phyloP scores from a whole-genome alignment of 1,139 yeast species.

The Taphrina flavorubra region DNA sequence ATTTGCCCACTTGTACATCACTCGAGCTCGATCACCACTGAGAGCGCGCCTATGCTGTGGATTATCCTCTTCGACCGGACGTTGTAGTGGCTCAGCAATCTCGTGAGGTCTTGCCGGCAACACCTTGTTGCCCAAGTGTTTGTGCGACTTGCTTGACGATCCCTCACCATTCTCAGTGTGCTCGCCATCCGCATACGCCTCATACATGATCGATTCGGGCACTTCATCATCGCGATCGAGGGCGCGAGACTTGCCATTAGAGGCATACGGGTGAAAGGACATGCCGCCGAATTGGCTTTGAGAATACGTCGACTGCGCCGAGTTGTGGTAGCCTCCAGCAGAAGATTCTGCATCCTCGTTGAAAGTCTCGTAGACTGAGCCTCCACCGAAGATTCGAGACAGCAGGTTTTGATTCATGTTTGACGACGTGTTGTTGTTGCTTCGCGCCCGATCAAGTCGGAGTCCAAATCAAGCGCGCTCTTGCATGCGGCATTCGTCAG shows the following conservation, averaged over 20 bases:
- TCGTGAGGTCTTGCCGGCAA: constrained; percentile 34
- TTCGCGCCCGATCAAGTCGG: constrained; percentile 1
- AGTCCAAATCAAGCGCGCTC: constrained; percentile 3
- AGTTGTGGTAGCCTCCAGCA: constrained; percentile 34
- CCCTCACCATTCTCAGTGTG: neutral
- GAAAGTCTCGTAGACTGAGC: constrained; percentile 36
- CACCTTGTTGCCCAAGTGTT: neutral
- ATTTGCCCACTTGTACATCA: constrained; percentile 95
- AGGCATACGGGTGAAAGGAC: constrained; percentile 37
- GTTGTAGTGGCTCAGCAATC: neutral
- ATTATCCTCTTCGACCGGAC: neutral
- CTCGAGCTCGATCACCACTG: constrained; percentile 63
- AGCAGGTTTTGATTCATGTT: constrained; percentile 37
- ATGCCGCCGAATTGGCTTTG: constrained; percentile 39
- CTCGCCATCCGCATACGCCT: neutral
- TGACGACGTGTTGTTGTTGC: neutral
- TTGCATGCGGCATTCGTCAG: no score
- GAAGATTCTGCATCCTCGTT: constrained; percentile 29
- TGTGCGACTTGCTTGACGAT: neutral
- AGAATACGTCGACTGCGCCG: constrained; percentile 27
- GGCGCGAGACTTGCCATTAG: constrained; percentile 22
- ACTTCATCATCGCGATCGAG: constrained; percentile 27
- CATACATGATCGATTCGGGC: constrained; percentile 32
- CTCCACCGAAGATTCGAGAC: constrained; percentile 38
- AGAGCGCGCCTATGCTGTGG: constrained; percentile 2